Evolutionary conservation across 768 basidiomycete species (phyloP), one percentile per base, ranked within the genome.

Genomic region (Suillus weaverae): DNA sequence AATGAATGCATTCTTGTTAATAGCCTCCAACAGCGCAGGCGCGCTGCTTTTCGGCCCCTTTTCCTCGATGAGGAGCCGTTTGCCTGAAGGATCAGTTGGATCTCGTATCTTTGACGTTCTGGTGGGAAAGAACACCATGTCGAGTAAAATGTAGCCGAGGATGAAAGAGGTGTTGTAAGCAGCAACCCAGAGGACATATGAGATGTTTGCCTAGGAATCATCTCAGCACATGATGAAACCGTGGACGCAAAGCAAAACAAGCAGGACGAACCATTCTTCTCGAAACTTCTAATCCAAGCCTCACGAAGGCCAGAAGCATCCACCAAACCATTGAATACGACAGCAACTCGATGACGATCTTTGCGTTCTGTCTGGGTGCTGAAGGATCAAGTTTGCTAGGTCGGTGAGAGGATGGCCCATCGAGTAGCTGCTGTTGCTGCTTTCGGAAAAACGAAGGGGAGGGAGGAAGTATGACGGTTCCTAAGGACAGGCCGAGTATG

Each of bases 101-200:
- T 68, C 62, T 66, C 65, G 71, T 57, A 72, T 53, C 70, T 71
- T 67, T 62, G 74, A 70, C 2, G 77, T 70, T 30, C 77, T 81
- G 14, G 80, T 74, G 3, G 87, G 84, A 74, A 85, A 89, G 75
- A 94, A 90, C 48, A 77, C 70, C 62, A 91, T 82, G 69, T 98
- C 93, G 50, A 97, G 77, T 30, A 88, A 66, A 48, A 95, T 81
- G 78, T 97, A 97, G 14, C 85, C 87, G 6, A 95, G 81, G 18
- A 98, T 78, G 79, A 95, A 95, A 3, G 88, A 84, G 0, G 89
- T 89, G 73, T 98, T 99, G 86, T 86, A 97, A 11, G 93, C 95
- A 1, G 86, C 84, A 9, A 91, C 84, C 95, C 96, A 98, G 20
- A 95, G 76, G 41, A 95, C 87, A 76, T 99, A 99, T 5, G 91